Evolutionary conservation across 495 filamentous ascomycete species (phyloP).

Genomic region (Podospora bellae-mahoneyi): DNA sequence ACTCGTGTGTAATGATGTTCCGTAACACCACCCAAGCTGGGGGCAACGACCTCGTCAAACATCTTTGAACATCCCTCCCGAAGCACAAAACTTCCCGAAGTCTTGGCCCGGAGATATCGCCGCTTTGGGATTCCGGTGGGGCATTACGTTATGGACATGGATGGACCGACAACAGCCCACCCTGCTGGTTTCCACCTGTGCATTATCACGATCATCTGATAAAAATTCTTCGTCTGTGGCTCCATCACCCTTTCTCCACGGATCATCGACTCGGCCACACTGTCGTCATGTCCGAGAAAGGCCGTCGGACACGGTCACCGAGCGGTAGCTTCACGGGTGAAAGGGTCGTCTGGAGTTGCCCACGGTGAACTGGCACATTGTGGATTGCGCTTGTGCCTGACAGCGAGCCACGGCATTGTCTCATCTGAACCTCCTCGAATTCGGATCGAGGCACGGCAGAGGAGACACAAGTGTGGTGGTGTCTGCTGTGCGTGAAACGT

Average conservation of each 20-base stretch:
- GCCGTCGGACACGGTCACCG: background rate
- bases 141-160: background rate
- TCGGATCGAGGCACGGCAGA: background rate
- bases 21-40: background rate
- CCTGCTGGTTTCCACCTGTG: background rate
- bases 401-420: background rate
- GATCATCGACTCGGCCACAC: constrained; percentile 4
- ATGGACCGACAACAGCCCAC: background rate
- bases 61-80: too few relatives aligned
- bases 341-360: background rate
- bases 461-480: background rate
- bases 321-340: background rate
- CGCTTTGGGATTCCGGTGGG: background rate
- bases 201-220: constrained; percentile 30
- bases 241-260: background rate
- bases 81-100: background rate
- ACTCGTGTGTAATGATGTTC: background rate
- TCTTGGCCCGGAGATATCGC: background rate
- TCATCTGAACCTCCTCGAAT: background rate
- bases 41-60: too few relatives aligned
- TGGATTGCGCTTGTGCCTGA: background rate
- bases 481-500: background rate
- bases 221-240: constrained; percentile 11
- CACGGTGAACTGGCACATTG: too few relatives aligned
- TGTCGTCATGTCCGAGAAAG: background rate